phyloP scores from a whole-genome alignment of 176 grass and related monocot species.

The Oryza longistaminata region DNA sequence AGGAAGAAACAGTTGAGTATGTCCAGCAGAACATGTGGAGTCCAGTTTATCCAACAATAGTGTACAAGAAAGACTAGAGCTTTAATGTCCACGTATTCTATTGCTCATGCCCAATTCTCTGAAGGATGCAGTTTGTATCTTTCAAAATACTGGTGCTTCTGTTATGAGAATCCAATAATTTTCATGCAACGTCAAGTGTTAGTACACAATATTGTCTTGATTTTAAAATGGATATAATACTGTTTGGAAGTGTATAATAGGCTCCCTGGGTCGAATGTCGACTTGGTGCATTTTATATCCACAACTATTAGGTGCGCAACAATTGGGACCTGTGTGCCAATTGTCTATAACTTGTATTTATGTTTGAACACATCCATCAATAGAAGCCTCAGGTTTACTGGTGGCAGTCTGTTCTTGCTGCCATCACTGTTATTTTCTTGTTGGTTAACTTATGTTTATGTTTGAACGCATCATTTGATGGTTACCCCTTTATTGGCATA shows the following conservation, averaged over 20 bases:
- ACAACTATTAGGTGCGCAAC: background rate
- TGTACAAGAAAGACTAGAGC: constrained; percentile 80
- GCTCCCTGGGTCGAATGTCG: background rate
- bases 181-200: background rate
- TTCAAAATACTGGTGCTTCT: constrained; percentile 25
- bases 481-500: background rate
- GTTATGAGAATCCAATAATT: constrained; percentile 1
- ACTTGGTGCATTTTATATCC: constrained; percentile 7
- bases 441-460: too few relatives aligned
- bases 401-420: background rate
- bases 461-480: background rate
- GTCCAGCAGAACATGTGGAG: constrained; percentile 92
- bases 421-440: too few relatives aligned
- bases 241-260: background rate
- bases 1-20: constrained; percentile 88
- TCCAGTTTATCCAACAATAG: constrained; percentile 84
- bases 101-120: constrained; percentile 14
- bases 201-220: background rate
- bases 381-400: background rate
- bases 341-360: background rate
- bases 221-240: constrained; percentile 11
- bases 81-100: constrained; percentile 18
- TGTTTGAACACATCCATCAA: constrained; percentile 20
- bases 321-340: background rate
- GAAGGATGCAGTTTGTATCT: constrained; percentile 8